Evolutionary conservation across 169 alveolate genomes (phyloP).

Genomic region (Plasmodium sp.): DNA sequence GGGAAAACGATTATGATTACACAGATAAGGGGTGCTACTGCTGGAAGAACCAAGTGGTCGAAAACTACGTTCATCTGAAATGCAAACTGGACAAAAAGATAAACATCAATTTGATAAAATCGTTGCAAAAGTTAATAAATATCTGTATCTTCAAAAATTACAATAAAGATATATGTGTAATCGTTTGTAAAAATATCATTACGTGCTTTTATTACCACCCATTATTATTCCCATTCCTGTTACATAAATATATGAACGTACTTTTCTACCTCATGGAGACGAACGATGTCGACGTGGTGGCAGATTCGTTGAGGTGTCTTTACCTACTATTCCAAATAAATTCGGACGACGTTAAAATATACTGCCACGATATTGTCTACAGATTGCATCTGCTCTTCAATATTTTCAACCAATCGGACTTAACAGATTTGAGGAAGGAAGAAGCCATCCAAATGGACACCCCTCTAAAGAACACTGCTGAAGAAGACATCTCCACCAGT

Average conservation of each 20-base stretch:
- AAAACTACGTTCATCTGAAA: conserved; percentile 21
- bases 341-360: conserved; percentile 27
- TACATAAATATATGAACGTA: conserved; percentile 40
- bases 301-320: conserved; percentile 43
- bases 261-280: conserved; percentile 37
- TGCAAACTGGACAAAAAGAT: conserved; percentile 47
- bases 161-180: conserved; percentile 25
- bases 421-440: not conserved
- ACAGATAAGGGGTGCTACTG: not conserved
- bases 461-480: not conserved
- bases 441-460: not conserved
- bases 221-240: conserved; percentile 12
- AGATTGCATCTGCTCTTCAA: conserved; percentile 56
- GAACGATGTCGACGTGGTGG: conserved; percentile 16
- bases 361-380: conserved; percentile 37
- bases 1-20: conserved; percentile 12
- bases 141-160: conserved; percentile 13
- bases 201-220: conserved; percentile 33
- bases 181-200: conserved; percentile 38
- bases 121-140: conserved; percentile 22
- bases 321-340: conserved; percentile 26
- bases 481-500: not conserved
- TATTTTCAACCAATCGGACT: conserved; percentile 5
- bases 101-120: conserved; percentile 12
- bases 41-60: not conserved